Percentiles rank a stretch among this genome's conserved stretches.
Conservation (phyloP, 192 early-diverging fungal species). For the Backusella luteola region DNA sequence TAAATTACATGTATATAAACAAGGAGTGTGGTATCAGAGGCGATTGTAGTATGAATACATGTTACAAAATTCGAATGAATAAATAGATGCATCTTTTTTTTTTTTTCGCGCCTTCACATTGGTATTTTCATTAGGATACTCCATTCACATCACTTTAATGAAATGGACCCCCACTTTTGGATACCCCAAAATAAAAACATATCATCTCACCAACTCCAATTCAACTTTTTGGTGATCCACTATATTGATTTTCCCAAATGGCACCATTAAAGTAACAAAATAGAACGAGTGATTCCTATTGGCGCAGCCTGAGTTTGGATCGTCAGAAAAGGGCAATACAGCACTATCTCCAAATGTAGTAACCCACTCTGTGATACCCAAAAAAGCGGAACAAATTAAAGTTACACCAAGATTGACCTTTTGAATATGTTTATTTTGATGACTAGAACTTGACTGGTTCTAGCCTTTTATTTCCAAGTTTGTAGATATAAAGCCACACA, state of each 20-base stretch:
- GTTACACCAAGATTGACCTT: background rate
- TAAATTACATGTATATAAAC: background rate
- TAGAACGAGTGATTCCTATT: background rate
- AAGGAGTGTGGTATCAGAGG: background rate
- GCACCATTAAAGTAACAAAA: background rate
- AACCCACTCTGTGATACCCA: background rate
- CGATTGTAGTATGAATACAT: too few relatives aligned
- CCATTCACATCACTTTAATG: too few relatives aligned
- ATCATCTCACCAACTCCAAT: background rate
- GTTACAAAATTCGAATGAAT: too few relatives aligned
- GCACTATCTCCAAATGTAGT: background rate
- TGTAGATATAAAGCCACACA: background rate
- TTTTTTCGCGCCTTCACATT: too few relatives aligned
- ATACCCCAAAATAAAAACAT: too few relatives aligned
- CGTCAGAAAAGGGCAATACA: background rate
- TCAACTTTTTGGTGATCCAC: background rate
- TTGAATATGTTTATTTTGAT: background rate
- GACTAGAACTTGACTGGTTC: background rate
- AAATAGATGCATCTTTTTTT: too few relatives aligned
- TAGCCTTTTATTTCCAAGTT: background rate
- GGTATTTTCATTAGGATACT: too few relatives aligned
- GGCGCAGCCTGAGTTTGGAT: constrained; percentile 3
- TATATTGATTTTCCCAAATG: background rate
- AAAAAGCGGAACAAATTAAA: background rate
- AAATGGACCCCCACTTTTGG: too few relatives aligned